Evolutionary conservation across 768 basidiomycete species (phyloP), one percentile per base, ranked within the genome.

Genomic region (Tephrocybe rancida): DNA sequence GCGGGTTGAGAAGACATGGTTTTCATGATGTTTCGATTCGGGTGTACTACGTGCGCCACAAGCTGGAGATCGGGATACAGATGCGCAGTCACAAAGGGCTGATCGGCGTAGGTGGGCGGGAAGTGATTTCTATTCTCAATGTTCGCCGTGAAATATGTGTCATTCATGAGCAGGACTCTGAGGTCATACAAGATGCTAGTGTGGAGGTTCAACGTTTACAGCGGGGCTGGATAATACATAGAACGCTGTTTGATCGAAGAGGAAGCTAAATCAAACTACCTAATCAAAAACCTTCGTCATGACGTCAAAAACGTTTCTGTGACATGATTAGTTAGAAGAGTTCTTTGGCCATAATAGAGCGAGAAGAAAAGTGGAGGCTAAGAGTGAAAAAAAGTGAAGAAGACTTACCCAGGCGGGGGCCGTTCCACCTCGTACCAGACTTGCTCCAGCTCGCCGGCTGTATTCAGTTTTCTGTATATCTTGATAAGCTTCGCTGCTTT

Each of bases 401-500:
- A 34, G 30, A 52, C 66, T 18, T 54, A 76, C 74, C 64, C 62
- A n/a, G 62, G 48, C 16, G 52, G 62, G 14, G 70, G 70, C 5
- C 32, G 61, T 64, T 56, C 44, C 18, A 74, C 62, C 27, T 61
- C 61, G 55, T 80, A 78, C 48, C 65, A 56, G 6, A 76, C 65
- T 50, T 64, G 55, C 27, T 42, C 49, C 22, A 56, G 11, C 50
- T 66, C 62, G 1, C 67, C 66, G 24, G 69, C 58, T 3, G 63
- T 63, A 13, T 58, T 64, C 21, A 39, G 14, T 34, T 71, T 65
- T 48, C 75, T 70, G 18, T 64, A 58, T 37, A 81, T 73, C 13
- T 68, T 64, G 43, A 81, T 74, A 39, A 73, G 60, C 48, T 71
- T 75, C 44, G 50, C 66, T 3, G 65, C 70, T 9, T 65, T 60